Evolutionary conservation across 164 flowering plant genomes (phyloP), one percentile per base, ranked within the genome.

Genomic region (Saururus chinensis): DNA sequence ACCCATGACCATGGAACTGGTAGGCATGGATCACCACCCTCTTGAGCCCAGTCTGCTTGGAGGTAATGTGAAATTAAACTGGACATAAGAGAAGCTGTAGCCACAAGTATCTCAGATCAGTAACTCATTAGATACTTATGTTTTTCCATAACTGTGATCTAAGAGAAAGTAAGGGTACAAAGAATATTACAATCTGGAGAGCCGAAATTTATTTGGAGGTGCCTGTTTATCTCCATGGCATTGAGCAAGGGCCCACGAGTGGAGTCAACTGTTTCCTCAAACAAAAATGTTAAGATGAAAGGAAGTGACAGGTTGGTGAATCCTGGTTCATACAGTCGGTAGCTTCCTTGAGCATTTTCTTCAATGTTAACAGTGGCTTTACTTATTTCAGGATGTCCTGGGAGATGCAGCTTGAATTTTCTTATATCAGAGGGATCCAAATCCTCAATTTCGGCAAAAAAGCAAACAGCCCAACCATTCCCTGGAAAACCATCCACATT

Each of bases 1-100:
- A 91, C 71, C 97, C 99, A 91, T 57, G 99, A 76, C 89, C 86
- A 88, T 30, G 97, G 91, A 72, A 83, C 92, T 53, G 99, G 99
- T 53, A 84, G 64, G 69, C 99, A 95, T 40, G 97, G 97, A 64
- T 95, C 97, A 59, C 97, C 99, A 57, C 99, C 99, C 76, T 93
- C 99, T 68, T 75, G 77, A 49, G 88, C 91, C 99, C 97, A 95
- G 56, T 77, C 81, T 25, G 79, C 76, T 63, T 80, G 68, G 20
- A 80, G 65, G 75, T 80, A 87, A 40, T 54, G 71, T 62, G 89
- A 76, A 65, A 74, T 60, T 56, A 86, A 64, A 69, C 72, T 55
- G 37, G 81, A 66, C 64, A 85, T 68, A 70, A 70, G 63, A 13
- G 64, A 60, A 56, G 76, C 99, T 95, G 87, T 69, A 63, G 71